Conservation (phyloP, 441 rosid species). For the Biscutella laevigata region DNA sequence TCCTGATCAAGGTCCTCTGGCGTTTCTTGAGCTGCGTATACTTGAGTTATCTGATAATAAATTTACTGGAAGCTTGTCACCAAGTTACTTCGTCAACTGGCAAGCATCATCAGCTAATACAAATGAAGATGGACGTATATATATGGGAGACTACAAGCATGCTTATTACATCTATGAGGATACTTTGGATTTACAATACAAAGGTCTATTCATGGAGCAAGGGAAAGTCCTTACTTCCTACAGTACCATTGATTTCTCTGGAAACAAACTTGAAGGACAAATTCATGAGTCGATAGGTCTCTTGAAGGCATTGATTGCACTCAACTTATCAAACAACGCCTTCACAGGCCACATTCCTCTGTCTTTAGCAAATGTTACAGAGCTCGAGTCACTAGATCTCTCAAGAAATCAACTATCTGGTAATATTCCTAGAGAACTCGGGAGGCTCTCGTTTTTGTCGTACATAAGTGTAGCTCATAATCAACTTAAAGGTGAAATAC, state of each 20-base stretch:
- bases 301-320: slow-evolving; percentile 3
- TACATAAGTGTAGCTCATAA: slow-evolving; percentile 33
- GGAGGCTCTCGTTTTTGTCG: slow-evolving; percentile 31
- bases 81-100: slow-evolving; percentile 31
- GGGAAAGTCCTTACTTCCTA: slow-evolving; percentile 40
- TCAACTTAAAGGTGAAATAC: slow-evolving; percentile 34
- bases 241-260: slow-evolving; percentile 14
- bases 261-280: slow-evolving; percentile 22
- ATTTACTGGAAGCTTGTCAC: slow-evolving; percentile 16
- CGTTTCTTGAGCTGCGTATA: slow-evolving; percentile 51
- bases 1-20: not conserved
- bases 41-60: slow-evolving; percentile 39
- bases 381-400: slow-evolving; percentile 9
- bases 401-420: slow-evolving; percentile 15
- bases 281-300: slow-evolving; percentile 20
- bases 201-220: slow-evolving; percentile 37
- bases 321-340: not conserved
- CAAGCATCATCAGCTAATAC: slow-evolving; percentile 24
- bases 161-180: slow-evolving; percentile 34
- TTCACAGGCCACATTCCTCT: not conserved
- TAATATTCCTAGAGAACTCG: slow-evolving; percentile 26
- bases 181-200: slow-evolving; percentile 35
- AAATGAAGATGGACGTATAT: slow-evolving; percentile 13
- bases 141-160: slow-evolving; percentile 22
- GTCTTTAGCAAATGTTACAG: not conserved